phyloP scores from a whole-genome alignment of 2,329 filamentous ascomycete species.

The Talaromyces pinophilus region DNA sequence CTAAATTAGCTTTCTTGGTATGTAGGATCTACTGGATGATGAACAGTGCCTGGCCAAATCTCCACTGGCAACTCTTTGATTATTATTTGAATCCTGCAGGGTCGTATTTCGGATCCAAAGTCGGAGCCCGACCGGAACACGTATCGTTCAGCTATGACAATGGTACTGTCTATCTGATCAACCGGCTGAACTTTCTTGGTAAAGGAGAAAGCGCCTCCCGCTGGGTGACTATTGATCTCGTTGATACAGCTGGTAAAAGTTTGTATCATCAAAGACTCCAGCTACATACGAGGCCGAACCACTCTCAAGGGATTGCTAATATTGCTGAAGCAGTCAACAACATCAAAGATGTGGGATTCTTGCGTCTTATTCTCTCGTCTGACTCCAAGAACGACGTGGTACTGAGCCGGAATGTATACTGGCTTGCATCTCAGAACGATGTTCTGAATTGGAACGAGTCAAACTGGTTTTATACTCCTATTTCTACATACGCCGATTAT shows the following conservation, averaged over 20 bases:
- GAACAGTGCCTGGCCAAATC: constrained; percentile 64
- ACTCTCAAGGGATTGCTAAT: constrained; percentile 41
- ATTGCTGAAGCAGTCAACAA: constrained; percentile 35
- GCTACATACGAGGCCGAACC: constrained; percentile 49
- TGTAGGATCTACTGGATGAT: constrained; percentile 66
- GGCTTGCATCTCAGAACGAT: constrained; percentile 54
- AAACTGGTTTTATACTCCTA: constrained; percentile 62
- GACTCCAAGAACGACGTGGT: constrained; percentile 32
- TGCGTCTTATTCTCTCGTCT: constrained; percentile 51
- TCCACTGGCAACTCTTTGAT: constrained; percentile 68
- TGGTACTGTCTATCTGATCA: constrained; percentile 54
- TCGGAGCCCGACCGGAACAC: constrained; percentile 54
- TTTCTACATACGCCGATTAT: constrained; percentile 54
- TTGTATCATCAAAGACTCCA: constrained; percentile 40
- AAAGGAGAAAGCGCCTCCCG: constrained; percentile 41
- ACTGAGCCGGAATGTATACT: constrained; percentile 63
- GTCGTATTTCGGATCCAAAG: constrained; percentile 62
- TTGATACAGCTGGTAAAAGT: constrained; percentile 52
- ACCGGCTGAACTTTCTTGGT: constrained; percentile 47
- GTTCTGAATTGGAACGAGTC: constrained; percentile 58
- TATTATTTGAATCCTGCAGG: constrained; percentile 62
- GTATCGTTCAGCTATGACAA: constrained; percentile 57
- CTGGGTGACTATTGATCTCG: constrained; percentile 52
- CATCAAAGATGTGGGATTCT: constrained; percentile 50
- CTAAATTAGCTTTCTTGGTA: constrained; percentile 2